Evolutionary conservation across 2,329 filamentous ascomycete species (phyloP), one percentile per base, ranked within the genome.

Genomic region (Calycina herbarum): DNA sequence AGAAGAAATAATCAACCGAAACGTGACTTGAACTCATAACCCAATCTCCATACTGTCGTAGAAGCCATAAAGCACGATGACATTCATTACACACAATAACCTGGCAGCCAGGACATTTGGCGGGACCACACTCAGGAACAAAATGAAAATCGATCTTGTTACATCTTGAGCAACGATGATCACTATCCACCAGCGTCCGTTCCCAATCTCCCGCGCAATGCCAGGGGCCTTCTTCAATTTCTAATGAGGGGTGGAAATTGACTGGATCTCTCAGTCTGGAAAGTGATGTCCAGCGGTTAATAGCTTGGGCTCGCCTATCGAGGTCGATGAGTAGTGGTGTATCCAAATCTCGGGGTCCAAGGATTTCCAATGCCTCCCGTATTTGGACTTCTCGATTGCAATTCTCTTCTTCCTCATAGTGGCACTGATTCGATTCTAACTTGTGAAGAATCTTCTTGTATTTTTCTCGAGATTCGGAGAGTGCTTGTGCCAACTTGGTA

Each of bases 101-200:
- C 5, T 62, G 62, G 48, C 70, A 73, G 1, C 65, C 61, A 40
- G 67, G 69, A 64, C 71, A 73, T 51, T 67, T 69, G 15, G 69
- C 70, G 24, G 68, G 66, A 8, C 66, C 64, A 61, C 69, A 73
- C 3, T 68, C 67, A 15, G 64, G 57, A 59, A 72, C 66, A 24
- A 73, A 40, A 42, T 73, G 70, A 51, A 71, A 73, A 7, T 67
- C 67, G 8, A 58, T 57, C 42, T 67, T 64, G n/a, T 59, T 63
- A 59, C 70, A 73, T 59, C 69, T 68, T n/a, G 65, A 65, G 58
- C 71, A 73, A 11, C 61, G 57, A 58, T 72, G 66, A 57, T 73
- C 71, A 3, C 70, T 68, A 1, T 48, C 51, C 7, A 54, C 48
- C 3, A 13, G 48, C 8, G 68, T 58, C 13, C 70, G 64, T 27